Evolutionary conservation across 2,329 filamentous ascomycete species (phyloP), one percentile per base, ranked within the genome.

Genomic region (Cladosporium sp.): DNA sequence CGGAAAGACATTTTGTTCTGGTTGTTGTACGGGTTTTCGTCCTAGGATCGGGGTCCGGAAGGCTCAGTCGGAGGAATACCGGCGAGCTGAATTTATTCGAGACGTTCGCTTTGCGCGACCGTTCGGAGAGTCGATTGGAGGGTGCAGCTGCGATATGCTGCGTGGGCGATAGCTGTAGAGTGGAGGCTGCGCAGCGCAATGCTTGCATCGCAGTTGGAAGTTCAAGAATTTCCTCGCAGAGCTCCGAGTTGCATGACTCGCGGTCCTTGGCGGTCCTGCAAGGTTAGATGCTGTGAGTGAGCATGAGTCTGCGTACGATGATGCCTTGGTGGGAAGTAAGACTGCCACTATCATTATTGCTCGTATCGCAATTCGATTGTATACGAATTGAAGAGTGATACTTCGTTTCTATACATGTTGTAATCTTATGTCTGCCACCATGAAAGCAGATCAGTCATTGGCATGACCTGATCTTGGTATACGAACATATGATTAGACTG

Each of bases 1-100:
- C 70, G 68, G 69, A 71, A 71, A 65, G 70, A 70, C 70, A 71
- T 71, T 62, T 66, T 28, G 34, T 44, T 47, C 61, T 64, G 36
- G 51, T 36, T 64, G 51, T 64, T 47, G 34, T 38, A 38, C 26
- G 61, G 32, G 55, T 64, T 54, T 55, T 26, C 41, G 36, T 32
- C 36, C 34, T 26, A 47, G 34, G 12, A 47, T 64, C 51, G 61
- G 26, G 26, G 32, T 64, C 52, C 34, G 51, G 26, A 57, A 32
- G 34, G 61, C 61, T 64, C 61, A 64, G 61, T 57, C 61, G 61
- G 61, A 64, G 3, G 47, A 8, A 14, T 24, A 55, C 61, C 61
- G 61, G 51, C 61, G 61, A 64, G 61, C 61, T 64, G 69, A 69
- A 32, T 59, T 34, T 36, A 12, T 26, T 3, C 11, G 7, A 44